phyloP scores from a whole-genome alignment of 2,329 filamentous ascomycete species.

The Pezicula radicicola region DNA sequence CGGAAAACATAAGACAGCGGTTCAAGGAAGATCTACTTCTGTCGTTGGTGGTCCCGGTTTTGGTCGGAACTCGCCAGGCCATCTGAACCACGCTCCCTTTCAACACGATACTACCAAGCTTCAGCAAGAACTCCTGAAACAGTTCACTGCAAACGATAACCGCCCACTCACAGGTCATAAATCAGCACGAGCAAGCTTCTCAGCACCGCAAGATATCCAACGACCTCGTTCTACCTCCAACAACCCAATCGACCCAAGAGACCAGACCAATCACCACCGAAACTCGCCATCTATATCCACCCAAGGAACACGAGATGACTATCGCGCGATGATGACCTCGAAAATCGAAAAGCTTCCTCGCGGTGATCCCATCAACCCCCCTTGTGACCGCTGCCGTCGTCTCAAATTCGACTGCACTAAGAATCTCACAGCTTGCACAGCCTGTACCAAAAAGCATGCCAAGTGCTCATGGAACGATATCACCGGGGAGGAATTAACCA shows the following conservation, averaged over 20 bases:
- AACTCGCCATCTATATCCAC: conserved; percentile 15
- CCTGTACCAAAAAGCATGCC: conserved; percentile 86
- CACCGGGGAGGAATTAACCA: conserved; percentile 62
- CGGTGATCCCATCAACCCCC: conserved; percentile 73
- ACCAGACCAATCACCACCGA: conserved; percentile 28
- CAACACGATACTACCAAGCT: conserved; percentile 27
- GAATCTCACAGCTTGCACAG: conserved; percentile 80
- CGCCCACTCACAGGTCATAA: background rate
- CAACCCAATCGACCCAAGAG: background rate
- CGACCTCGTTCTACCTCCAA: background rate
- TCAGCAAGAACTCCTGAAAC: conserved; percentile 52
- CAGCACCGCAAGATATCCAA: background rate
- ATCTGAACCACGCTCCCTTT: conserved; percentile 16
- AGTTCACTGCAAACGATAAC: conserved; percentile 38
- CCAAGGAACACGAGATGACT: conserved; percentile 29
- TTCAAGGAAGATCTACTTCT: conserved; percentile 49
- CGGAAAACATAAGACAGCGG: conserved; percentile 71
- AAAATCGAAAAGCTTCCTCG: conserved; percentile 73
- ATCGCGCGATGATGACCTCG: conserved; percentile 64
- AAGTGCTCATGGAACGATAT: conserved; percentile 84
- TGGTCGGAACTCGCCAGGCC: conserved; percentile 15
- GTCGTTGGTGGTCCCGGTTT: conserved; percentile 36
- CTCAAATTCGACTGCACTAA: conserved; percentile 81
- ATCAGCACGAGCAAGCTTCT: background rate
- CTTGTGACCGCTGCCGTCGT: conserved; percentile 79